phyloP scores from a whole-genome alignment of 73 alveolate species.

The Paramecium octaurelia region DNA sequence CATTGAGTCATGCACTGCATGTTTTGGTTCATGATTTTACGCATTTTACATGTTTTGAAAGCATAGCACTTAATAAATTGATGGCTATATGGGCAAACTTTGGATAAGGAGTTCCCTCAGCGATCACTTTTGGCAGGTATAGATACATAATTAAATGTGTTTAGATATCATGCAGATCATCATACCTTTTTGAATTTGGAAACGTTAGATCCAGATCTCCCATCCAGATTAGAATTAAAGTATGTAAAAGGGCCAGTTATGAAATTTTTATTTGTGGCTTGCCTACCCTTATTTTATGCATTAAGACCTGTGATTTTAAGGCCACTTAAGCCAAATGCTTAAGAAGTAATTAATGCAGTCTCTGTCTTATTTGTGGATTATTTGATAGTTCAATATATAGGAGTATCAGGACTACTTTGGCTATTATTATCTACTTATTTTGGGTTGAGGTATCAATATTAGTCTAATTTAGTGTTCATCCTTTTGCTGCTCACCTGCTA shows the following conservation, averaged over 20 bases:
- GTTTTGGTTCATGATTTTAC: slow-evolving; percentile 60
- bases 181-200: slow-evolving; percentile 49
- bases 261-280: slow-evolving; percentile 55
- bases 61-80: slow-evolving; percentile 5
- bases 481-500: slow-evolving; percentile 71
- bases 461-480: slow-evolving; percentile 57
- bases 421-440: slow-evolving; percentile 61
- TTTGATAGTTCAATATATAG: slow-evolving; percentile 33
- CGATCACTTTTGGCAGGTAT: slow-evolving; percentile 56
- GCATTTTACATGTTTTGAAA: slow-evolving; percentile 38
- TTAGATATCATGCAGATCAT: slow-evolving; percentile 60
- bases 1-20: slow-evolving; percentile 55
- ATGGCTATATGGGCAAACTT: slow-evolving; percentile 44
- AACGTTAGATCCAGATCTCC: slow-evolving; percentile 71
- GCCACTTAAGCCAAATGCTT: slow-evolving; percentile 59
- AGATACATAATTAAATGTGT: neutral
- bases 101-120: slow-evolving; percentile 56
- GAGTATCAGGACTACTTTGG: slow-evolving; percentile 59
- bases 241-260: slow-evolving; percentile 61
- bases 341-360: slow-evolving; percentile 57
- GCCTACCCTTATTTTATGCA: slow-evolving; percentile 64
- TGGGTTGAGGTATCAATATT: slow-evolving; percentile 47
- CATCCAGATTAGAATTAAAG: slow-evolving; percentile 70
- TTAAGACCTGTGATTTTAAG: slow-evolving; percentile 67
- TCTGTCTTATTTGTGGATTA: slow-evolving; percentile 34